A percentile compares a stretch with the other conserved stretches of the same genome.
phyloP scores from a whole-genome alignment of 2,329 filamentous ascomycete genomes.

The Cordyceps tenuipes region DNA sequence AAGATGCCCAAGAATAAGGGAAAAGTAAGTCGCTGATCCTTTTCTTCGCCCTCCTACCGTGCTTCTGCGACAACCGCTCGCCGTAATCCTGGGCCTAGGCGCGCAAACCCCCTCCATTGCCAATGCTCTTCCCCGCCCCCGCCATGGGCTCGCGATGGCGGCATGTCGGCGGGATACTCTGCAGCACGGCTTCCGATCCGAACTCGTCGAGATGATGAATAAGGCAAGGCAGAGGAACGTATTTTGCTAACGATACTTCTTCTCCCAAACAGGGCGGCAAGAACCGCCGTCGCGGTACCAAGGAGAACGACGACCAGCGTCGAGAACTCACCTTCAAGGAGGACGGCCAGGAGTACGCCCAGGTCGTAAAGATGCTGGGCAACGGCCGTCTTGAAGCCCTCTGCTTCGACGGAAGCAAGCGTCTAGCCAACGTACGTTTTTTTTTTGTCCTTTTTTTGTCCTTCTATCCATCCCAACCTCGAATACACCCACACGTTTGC shows the following conservation, averaged over 20 bases:
- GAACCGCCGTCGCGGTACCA: conserved; percentile 97
- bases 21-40: conserved; percentile 58
- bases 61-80: not conserved
- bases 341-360: conserved; percentile 67
- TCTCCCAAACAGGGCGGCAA: conserved; percentile 71
- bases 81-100: conserved; percentile 2
- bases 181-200: not conserved
- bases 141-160: conserved; percentile 8
- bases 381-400: conserved; percentile 88
- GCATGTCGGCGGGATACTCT: not conserved
- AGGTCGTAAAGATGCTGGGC: conserved; percentile 78
- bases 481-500: not conserved
- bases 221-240: not conserved
- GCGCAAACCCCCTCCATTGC: conserved; percentile 9
- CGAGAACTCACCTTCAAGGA: conserved; percentile 98
- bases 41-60: not conserved
- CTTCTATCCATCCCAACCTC: not conserved
- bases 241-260: conserved; percentile 16
- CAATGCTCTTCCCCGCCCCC: conserved; percentile 14
- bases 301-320: conserved; percentile 99
- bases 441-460: not conserved
- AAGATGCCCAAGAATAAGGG: conserved; percentile 99
- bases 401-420: conserved; percentile 76
- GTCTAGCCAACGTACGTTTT: conserved; percentile 31
- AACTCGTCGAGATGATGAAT: not conserved